Conservation (phyloP, 345 rosid genomes). For the Pseudoturritis turrita region DNA sequence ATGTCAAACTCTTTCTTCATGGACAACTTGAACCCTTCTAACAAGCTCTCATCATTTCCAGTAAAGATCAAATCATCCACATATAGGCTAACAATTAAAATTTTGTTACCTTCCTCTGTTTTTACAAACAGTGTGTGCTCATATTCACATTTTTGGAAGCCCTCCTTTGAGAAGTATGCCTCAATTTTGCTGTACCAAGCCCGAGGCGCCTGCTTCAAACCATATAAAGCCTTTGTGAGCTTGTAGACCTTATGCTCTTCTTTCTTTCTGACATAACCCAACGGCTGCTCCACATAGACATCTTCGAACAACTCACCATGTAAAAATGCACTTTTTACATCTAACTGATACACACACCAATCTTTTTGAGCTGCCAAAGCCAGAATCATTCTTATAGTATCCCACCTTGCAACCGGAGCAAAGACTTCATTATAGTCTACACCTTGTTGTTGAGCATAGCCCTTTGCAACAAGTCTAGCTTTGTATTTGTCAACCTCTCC, state of each 20-base stretch:
- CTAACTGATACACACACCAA: background rate
- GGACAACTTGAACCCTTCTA: background rate
- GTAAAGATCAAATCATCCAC: background rate
- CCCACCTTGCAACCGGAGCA: background rate
- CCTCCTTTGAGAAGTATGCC: background rate
- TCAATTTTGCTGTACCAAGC: background rate
- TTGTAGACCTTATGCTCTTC: too few species aligned
- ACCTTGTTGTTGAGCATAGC: background rate
- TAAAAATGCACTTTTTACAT: background rate
- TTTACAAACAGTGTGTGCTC: background rate
- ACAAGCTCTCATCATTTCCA: background rate
- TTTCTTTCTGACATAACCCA: too few species aligned
- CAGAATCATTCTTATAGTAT: background rate
- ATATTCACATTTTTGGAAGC: background rate
- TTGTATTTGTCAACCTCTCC: background rate
- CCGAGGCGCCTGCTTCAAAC: background rate
- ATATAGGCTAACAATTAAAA: background rate
- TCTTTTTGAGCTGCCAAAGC: background rate
- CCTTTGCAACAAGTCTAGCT: background rate
- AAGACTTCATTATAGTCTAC: background rate
- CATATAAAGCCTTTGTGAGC: background rate
- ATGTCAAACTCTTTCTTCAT: background rate
- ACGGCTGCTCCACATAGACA: too few species aligned
- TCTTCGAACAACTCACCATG: too few species aligned
- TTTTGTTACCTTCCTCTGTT: background rate